Evolutionary conservation across 23 red algal species (phyloP), one percentile per base, ranked within the genome.

Genomic region (Gracilaria caudata): DNA sequence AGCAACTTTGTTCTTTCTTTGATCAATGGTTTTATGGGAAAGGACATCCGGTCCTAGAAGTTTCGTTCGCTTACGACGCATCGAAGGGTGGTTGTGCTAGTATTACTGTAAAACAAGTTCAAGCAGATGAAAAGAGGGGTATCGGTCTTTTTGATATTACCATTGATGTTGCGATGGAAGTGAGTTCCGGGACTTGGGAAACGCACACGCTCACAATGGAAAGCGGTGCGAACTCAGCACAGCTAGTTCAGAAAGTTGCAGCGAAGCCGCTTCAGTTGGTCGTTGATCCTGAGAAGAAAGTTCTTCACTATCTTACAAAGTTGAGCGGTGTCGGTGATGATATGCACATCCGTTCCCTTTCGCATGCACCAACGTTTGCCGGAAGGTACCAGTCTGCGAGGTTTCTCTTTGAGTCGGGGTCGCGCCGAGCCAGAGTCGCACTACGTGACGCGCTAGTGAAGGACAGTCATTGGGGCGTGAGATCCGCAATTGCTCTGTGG

Each of bases 21-120:
- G 91, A 94, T 55, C 91, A 94, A 57, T 94, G 91, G 91, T 80
- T 94, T 51, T 94, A 86, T 40, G 51, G 66, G 10, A 80, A 73
- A 45, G 91, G 91, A 28, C 83, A 94, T 39, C 91, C 91, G 23
- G 68, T 86, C 24, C 73, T 94, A 35, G 61, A 78, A 43, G 82
- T 73, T 44, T 80, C 55, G 20, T 81, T 77, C 64, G 33, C 70
- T 7, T 87, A 79, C 29, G 91, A 94, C 65, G 45, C 79, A 1
- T 84, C 74, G 26, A 86, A 73, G 38, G 82, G 82, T 20, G 71
- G 71, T 3, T 64, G 33, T 58, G 81, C 60, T 39, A 51, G 30
- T 59, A 55, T 94, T 45, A 70, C 81, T 55, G 37, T 86, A 3
- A 76, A 59, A 47, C 91, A 94, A 86, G 77, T 80, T 9, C 91